A percentile compares a stretch with the other conserved stretches of the same genome.
Conservation (phyloP, 2,329 filamentous ascomycete species). For the Huntiella abstrusa region DNA sequence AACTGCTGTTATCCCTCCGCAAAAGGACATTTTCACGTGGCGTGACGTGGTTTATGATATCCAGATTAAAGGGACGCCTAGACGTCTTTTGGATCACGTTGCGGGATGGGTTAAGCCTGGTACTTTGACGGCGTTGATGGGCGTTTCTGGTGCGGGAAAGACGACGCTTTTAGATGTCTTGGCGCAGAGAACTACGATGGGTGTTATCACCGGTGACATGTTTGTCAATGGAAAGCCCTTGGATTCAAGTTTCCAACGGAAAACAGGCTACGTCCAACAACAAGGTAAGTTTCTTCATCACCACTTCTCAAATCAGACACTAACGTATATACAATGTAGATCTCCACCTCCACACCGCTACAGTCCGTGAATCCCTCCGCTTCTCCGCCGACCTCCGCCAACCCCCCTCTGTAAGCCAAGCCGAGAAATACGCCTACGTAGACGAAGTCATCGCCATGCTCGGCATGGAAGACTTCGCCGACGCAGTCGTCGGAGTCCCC, state of each 20-base stretch:
- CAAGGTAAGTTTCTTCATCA: conserved; percentile 24
- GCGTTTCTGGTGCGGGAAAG: conserved; percentile 83
- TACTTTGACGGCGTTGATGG: conserved; percentile 77
- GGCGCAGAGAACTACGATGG: conserved; percentile 72
- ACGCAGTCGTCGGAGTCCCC: conserved; percentile 44
- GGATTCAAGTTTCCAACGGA: conserved; percentile 72
- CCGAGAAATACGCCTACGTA: conserved; percentile 42
- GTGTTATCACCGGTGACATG: conserved; percentile 75
- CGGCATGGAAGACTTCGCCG: conserved; percentile 47
- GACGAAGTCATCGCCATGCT: conserved; percentile 48
- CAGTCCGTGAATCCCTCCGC: conserved; percentile 33
- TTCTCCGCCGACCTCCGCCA: conserved; percentile 41
- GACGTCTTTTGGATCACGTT: conserved; percentile 66
- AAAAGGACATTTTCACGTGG: conserved; percentile 56
- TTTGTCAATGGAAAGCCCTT: conserved; percentile 43
- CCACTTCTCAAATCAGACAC: conserved; percentile 5
- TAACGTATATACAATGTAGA: conserved; percentile 20
- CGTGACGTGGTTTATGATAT: conserved; percentile 51
- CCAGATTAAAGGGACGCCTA: conserved; percentile 55
- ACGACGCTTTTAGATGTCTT: conserved; percentile 77
- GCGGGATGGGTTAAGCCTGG: conserved; percentile 91
- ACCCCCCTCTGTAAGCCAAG: conserved; percentile 29
- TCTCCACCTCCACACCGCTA: conserved; percentile 34
- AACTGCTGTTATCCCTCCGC: conserved; percentile 19
- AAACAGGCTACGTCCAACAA: conserved; percentile 71